Percentiles rank a stretch among this genome's conserved stretches.
Conservation (phyloP, 768 basidiomycete species). For the Boletus insuetus region DNA sequence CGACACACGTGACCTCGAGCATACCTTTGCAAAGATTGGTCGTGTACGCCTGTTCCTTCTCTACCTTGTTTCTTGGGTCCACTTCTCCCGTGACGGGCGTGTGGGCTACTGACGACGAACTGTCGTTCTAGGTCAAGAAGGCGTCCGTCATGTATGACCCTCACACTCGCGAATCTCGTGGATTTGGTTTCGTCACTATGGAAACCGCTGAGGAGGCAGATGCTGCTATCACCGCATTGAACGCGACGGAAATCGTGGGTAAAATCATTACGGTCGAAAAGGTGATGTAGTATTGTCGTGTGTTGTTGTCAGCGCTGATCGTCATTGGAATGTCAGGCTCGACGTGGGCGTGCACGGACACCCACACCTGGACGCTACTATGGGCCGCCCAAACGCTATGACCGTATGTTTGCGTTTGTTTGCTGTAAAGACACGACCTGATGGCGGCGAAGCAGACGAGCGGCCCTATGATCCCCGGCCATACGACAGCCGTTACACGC, state of each 20-base stretch:
- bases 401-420: conserved; percentile 42
- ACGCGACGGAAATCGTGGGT: conserved; percentile 82
- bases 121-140: conserved; percentile 46
- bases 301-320: conserved; percentile 2
- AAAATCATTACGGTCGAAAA: conserved; percentile 89
- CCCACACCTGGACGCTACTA: conserved; percentile 96
- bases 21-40: conserved; percentile 85
- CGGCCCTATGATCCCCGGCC: conserved; percentile 91
- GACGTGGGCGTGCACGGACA: conserved; percentile 84
- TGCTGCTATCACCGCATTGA: conserved; percentile 81
- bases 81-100: background rate
- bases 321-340: conserved; percentile 51
- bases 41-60: conserved; percentile 47
- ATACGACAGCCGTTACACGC: conserved; percentile 83
- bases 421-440: background rate
- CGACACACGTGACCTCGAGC: conserved; percentile 86
- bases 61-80: background rate
- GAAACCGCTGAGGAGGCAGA: conserved; percentile 85
- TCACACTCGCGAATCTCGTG: conserved; percentile 68
- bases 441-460: conserved; percentile 49
- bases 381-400: conserved; percentile 82
- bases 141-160: conserved; percentile 73
- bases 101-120: conserved; percentile 3
- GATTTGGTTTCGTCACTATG: conserved; percentile 91
- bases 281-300: conserved; percentile 37